Evolutionary conservation across 75 land plant species (phyloP).

Genomic region (Sequoia sempervirens): DNA sequence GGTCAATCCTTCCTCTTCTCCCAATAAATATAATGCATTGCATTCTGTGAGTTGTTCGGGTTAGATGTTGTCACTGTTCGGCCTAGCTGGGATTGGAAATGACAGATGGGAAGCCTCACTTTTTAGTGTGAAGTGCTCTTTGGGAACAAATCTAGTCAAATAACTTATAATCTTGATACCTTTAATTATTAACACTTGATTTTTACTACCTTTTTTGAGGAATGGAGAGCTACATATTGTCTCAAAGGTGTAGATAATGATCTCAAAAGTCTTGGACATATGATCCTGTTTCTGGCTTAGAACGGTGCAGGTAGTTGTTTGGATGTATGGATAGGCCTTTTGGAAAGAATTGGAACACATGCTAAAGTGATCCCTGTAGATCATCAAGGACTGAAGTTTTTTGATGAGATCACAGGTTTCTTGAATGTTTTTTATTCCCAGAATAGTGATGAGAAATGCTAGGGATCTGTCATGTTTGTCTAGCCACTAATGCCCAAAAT

Average conservation of each 20-base stretch:
- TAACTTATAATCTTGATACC: neutral
- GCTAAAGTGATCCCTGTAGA: neutral
- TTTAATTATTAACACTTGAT: neutral
- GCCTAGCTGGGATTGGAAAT: neutral
- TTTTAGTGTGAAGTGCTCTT: neutral
- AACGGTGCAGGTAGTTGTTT: neutral
- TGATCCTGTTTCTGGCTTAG: neutral
- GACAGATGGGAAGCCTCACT: neutral
- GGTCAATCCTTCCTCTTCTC: neutral
- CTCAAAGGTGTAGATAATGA: neutral
- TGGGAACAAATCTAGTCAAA: neutral
- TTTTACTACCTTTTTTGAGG: neutral
- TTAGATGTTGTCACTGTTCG: neutral
- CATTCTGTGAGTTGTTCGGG: neutral
- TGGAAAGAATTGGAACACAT: neutral
- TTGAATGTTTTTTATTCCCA: no score
- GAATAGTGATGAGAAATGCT: neutral
- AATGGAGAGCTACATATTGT: neutral
- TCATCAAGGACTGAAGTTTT: neutral
- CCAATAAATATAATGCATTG: neutral
- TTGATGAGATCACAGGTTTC: no score
- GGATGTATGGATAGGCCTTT: neutral
- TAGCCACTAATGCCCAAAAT: neutral
- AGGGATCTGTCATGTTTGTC: neutral
- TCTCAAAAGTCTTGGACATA: neutral